Conservation (phyloP, 305 asterid genomes). For the Fraxinus xanthoxyloides region DNA sequence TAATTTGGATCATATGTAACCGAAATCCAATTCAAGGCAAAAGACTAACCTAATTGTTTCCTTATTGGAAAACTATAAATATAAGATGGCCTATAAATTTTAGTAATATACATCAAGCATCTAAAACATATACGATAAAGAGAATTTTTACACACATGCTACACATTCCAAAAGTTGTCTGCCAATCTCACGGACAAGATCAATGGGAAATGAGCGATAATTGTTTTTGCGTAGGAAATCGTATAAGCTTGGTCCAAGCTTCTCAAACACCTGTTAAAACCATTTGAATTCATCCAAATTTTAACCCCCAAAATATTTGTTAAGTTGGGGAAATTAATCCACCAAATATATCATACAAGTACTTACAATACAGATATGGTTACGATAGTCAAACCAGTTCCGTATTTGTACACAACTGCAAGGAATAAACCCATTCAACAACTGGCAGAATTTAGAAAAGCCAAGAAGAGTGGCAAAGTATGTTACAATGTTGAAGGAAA, state of each 20-base stretch:
- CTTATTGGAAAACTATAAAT: neutral
- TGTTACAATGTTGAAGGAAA: neutral
- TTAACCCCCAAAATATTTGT: constrained; percentile 65
- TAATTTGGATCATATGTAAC: neutral
- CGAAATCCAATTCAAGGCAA: neutral
- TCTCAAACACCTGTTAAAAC: constrained; percentile 97
- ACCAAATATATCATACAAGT: constrained; percentile 53
- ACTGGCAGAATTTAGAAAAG: constrained; percentile 40
- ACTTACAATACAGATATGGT: constrained; percentile 93
- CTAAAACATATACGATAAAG: constrained; percentile 19
- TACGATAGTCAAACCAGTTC: constrained; percentile 99
- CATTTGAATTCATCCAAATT: constrained; percentile 68
- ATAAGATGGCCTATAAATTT: neutral
- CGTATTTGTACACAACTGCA: constrained; percentile 99
- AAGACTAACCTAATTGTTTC: neutral
- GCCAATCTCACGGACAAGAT: constrained; percentile 98
- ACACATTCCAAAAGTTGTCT: constrained; percentile 97
- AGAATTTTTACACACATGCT: constrained; percentile 94
- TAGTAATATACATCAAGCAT: neutral
- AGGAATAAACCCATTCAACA: constrained; percentile 80
- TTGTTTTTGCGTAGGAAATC: constrained; percentile 98
- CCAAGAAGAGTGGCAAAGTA: constrained; percentile 18
- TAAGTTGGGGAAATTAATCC: constrained; percentile 73
- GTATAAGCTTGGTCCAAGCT: constrained; percentile 99
- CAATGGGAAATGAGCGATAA: constrained; percentile 97